Base-by-base conservation (phyloP, 768 basidiomycete genomes). In the Mycena albidolilacea region DNA sequence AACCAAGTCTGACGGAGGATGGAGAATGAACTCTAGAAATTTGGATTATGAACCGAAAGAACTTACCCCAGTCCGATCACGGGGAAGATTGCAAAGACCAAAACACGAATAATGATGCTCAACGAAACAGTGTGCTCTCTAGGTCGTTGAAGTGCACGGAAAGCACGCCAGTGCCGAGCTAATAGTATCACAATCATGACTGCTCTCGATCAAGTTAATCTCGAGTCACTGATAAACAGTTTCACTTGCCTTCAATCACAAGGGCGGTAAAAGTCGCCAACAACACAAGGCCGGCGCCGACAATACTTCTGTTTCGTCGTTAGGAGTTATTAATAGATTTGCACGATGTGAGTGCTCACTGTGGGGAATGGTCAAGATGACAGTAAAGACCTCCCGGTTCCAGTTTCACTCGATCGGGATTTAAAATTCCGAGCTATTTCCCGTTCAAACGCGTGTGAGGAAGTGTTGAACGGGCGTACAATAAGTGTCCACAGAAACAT, bases 31-130 rank as follows among this genome's bases (percentile, higher is more conserved):
- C 17, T 19, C 10, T 3, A 3, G 3, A 1, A 19, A 21, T n/a
- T 43, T 12, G 30, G 30, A 4, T 30, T 14, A 6, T 35, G 15
- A 12, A 39, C 30, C 21, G 5, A 11, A 7, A 14, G 6, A 48
- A 9, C 64, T 43, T 23, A 61, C 70, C 2, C 54, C 1, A 72
- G 38, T n/a, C 71, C 71, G 12, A 67, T 44, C n/a, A 64, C 15
- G 12, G 71, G 71, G 0, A 72, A 10, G 54, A 68, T 30, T 1
- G 12, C 71, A 17, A 72, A 72, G 39, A 64, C 64, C 4, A 66
- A 67, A 19, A 72, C 30, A n/a, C 71, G 71, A 52, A 72, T 64
- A 7, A 72, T 72, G 61, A 72, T 62, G 17, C 71, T 72, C 12
- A 72, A 19, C 11, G 71, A 72, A 30, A 72, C 54, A 5, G 61